phyloP scores from a whole-genome alignment of 257 asterid species.

The Datura wrightii region DNA sequence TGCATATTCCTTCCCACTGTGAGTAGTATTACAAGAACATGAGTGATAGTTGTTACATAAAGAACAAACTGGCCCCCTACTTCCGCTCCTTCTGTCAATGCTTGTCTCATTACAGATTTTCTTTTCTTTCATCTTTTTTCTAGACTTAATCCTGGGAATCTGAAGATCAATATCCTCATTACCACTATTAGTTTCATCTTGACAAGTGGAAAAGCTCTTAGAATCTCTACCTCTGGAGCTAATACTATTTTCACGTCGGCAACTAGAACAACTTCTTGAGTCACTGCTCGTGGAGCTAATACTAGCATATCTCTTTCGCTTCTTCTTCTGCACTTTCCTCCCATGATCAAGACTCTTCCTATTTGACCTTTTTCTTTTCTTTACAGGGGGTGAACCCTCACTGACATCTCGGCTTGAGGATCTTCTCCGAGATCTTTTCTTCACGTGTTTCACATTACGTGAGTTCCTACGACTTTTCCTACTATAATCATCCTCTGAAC shows the following conservation, averaged over 20 bases:
- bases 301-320: slow-evolving; percentile 49
- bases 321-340: slow-evolving; percentile 62
- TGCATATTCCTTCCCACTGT: slow-evolving; percentile 41
- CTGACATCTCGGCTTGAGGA: slow-evolving; percentile 42
- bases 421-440: slow-evolving; percentile 50
- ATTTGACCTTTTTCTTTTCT: slow-evolving; percentile 62
- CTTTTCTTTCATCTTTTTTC: slow-evolving; percentile 33
- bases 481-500: slow-evolving; percentile 43
- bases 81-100: slow-evolving; percentile 37
- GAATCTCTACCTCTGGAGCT: slow-evolving; percentile 65
- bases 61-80: slow-evolving; percentile 53
- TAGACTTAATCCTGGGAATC: slow-evolving; percentile 42
- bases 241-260: slow-evolving; percentile 34
- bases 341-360: slow-evolving; percentile 50
- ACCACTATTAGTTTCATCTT: slow-evolving; percentile 31
- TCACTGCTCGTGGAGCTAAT: slow-evolving; percentile 60
- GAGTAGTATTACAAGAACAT: slow-evolving; percentile 38
- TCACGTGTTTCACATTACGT: slow-evolving; percentile 41
- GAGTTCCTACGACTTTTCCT: slow-evolving; percentile 48
- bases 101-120: slow-evolving; percentile 33
- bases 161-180: slow-evolving; percentile 42
- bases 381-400: slow-evolving; percentile 39
- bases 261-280: slow-evolving; percentile 63
- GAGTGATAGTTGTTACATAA: slow-evolving; percentile 30
- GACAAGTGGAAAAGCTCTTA: slow-evolving; percentile 58